A percentile compares a stretch with the other conserved stretches of the same genome.
Evolutionary conservation across 2,329 filamentous ascomycete genomes (phyloP).

Genomic region (Onygenales sp.): DNA sequence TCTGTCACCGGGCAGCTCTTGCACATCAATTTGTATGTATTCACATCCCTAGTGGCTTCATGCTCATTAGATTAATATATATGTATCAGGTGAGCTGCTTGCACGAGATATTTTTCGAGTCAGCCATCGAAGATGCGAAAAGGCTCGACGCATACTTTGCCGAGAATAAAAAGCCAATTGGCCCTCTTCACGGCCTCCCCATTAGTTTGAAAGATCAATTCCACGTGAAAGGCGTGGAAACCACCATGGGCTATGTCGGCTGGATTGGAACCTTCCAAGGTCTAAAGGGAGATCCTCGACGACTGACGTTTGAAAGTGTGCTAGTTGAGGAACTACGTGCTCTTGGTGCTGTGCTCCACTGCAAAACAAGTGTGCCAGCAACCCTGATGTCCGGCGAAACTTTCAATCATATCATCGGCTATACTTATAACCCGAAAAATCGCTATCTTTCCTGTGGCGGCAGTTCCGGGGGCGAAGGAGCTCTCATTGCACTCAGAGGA

Average conservation of each 20-base stretch:
- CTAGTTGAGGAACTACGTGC: conserved; percentile 46
- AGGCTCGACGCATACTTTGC: conserved; percentile 39
- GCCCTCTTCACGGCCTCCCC: conserved; percentile 55
- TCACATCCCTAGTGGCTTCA: not conserved
- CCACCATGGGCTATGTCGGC: conserved; percentile 56
- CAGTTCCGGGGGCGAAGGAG: conserved; percentile 51
- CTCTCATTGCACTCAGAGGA: conserved; percentile 45
- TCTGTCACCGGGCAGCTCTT: conserved; percentile 47
- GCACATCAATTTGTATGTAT: conserved; percentile 49
- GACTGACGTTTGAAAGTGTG: conserved; percentile 45
- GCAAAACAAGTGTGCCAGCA: conserved; percentile 47
- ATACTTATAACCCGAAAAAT: conserved; percentile 50
- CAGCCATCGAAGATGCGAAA: conserved; percentile 41
- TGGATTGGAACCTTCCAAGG: conserved; percentile 55
- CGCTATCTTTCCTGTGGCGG: conserved; percentile 46
- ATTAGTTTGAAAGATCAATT: conserved; percentile 45
- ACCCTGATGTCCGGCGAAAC: conserved; percentile 52
- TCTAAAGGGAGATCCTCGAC: conserved; percentile 41
- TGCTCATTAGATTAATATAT: not conserved
- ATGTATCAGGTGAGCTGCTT: conserved; percentile 36
- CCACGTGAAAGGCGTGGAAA: conserved; percentile 41
- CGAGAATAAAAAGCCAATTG: conserved; percentile 37
- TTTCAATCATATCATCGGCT: conserved; percentile 51
- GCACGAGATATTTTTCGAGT: conserved; percentile 46
- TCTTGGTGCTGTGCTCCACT: conserved; percentile 47